Evolutionary conservation across 768 basidiomycete species (phyloP).

Genomic region (Rhizopogon roseolus): DNA sequence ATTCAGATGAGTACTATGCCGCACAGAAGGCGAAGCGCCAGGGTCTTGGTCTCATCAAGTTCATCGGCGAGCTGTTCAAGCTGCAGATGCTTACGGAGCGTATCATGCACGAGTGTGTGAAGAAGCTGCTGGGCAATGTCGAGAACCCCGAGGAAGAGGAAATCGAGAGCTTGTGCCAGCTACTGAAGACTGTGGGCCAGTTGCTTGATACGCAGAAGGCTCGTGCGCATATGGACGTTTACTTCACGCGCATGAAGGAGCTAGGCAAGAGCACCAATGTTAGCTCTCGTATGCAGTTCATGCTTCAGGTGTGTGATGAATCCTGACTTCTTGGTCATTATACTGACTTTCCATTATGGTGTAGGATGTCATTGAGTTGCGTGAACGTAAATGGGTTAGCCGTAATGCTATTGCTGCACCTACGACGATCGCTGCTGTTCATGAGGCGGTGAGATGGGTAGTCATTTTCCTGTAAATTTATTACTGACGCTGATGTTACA

Average conservation of each 20-base stretch:
- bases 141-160: constrained; percentile 97
- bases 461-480: neutral
- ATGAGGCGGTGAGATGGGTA: constrained; percentile 60
- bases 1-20: constrained; percentile 94
- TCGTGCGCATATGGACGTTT: constrained; percentile 83
- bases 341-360: neutral
- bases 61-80: constrained; percentile 98
- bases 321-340: neutral
- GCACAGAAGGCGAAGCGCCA: constrained; percentile 97
- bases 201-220: constrained; percentile 82
- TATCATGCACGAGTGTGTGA: constrained; percentile 98
- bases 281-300: constrained; percentile 87
- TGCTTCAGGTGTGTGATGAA: constrained; percentile 73
- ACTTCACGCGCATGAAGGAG: constrained; percentile 88
- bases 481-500: constrained; percentile 23
- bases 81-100: constrained; percentile 97
- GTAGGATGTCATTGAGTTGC: constrained; percentile 89
- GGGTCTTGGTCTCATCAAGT: constrained; percentile 94
- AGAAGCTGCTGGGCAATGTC: constrained; percentile 90
- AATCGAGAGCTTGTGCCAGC: constrained; percentile 92
- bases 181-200: constrained; percentile 84
- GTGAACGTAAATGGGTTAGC: constrained; percentile 75
- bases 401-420: constrained; percentile 75
- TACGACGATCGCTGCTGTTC: constrained; percentile 83
- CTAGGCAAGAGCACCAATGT: constrained; percentile 71